Percentiles rank a stretch among this genome's conserved stretches.
phyloP scores from a whole-genome alignment of 805 yeast genomes.

The Metschnikowia amazonensis region DNA sequence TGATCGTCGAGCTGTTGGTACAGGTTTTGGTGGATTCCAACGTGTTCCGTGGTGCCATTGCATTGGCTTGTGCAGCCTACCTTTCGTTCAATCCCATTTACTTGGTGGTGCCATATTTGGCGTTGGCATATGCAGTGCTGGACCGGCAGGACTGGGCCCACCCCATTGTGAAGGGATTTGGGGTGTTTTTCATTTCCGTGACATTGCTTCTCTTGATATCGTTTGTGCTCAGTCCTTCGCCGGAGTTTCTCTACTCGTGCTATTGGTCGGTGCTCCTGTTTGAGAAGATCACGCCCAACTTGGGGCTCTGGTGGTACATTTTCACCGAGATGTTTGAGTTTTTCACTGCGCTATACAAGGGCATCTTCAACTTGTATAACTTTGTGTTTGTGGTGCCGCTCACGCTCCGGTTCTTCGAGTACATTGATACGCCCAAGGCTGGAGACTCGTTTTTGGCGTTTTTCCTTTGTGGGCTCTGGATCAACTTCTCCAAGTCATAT shows the following conservation, averaged over 20 bases:
- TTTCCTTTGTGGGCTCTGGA: slow-evolving; percentile 39
- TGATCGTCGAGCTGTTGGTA: slow-evolving; percentile 47
- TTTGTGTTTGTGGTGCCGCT: slow-evolving; percentile 68
- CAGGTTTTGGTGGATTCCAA: slow-evolving; percentile 40
- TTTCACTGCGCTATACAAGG: slow-evolving; percentile 77
- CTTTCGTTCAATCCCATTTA: slow-evolving; percentile 60
- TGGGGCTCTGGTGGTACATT: slow-evolving; percentile 98
- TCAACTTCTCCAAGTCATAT: slow-evolving; percentile 71
- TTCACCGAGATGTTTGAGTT: slow-evolving; percentile 93
- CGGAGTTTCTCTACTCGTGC: slow-evolving; percentile 36
- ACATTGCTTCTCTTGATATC: slow-evolving; percentile 33
- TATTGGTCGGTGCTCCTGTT: slow-evolving; percentile 60
- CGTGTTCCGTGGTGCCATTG: slow-evolving; percentile 42
- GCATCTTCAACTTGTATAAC: slow-evolving; percentile 76
- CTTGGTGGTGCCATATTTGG: slow-evolving; percentile 55
- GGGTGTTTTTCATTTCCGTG: slow-evolving; percentile 17
- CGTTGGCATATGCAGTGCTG: slow-evolving; percentile 25
- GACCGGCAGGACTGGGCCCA: slow-evolving; percentile 13
- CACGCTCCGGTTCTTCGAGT: slow-evolving; percentile 56
- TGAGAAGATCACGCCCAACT: slow-evolving; percentile 76
- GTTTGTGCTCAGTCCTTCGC: slow-evolving; percentile 29
- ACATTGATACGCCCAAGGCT: slow-evolving; percentile 16
- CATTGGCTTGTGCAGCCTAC: slow-evolving; percentile 61
- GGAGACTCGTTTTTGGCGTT: slow-evolving; percentile 59
- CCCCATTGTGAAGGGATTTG: slow-evolving; percentile 9